Base-by-base conservation (phyloP, 495 filamentous ascomycete genomes). In the Thermothielavioides terrestris region DNA sequence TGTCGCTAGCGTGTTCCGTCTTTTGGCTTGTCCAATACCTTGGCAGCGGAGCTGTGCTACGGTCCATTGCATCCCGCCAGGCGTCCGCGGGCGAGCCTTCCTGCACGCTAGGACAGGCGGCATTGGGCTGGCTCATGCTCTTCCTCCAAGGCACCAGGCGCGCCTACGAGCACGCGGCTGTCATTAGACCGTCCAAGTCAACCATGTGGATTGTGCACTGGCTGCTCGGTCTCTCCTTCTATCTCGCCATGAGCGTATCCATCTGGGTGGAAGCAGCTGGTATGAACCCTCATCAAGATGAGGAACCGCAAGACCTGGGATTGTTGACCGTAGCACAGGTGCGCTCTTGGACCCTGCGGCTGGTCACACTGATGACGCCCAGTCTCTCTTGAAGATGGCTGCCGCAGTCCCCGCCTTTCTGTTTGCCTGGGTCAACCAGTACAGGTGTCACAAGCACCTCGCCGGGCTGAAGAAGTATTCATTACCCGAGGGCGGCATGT, bases 181-280 rank as follows among this genome's bases (percentile, higher is more conserved):
- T 90, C 28, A 67, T 75, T n/a, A 84, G 82, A 57, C 72, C 78
- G 5, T 86, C 83, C 0, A 56, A 66, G 28, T 77, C 77, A 10
- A 77, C 70, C 54, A 97, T 98, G 89, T 88, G 82, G 80, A 69
- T 89, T 53, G 77, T 76, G 4, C 88, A 89, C 66, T 96, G 86
- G 80, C 40, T 85, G 18, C 64, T 91, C 2, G 94, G 94, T 1
- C 62, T 92, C 17, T 67, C 65, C 14, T 96, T 88, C 66, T 98
- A 98, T 64, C 55, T 83, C 14, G 70, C 68, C 27, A 80, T 84
- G 46, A 77, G 80, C 21, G 67, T 95, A 46, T 76, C 85, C 2
- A 68, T 94, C 28, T 96, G 90, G 92, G 77, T 95, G 46, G 89
- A 95, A 63, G 89, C 87, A 21, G 77, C 83, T 45, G 72, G 89